phyloP scores from a whole-genome alignment of 2,329 filamentous ascomycete genomes.

The Clonostachys sp. region DNA sequence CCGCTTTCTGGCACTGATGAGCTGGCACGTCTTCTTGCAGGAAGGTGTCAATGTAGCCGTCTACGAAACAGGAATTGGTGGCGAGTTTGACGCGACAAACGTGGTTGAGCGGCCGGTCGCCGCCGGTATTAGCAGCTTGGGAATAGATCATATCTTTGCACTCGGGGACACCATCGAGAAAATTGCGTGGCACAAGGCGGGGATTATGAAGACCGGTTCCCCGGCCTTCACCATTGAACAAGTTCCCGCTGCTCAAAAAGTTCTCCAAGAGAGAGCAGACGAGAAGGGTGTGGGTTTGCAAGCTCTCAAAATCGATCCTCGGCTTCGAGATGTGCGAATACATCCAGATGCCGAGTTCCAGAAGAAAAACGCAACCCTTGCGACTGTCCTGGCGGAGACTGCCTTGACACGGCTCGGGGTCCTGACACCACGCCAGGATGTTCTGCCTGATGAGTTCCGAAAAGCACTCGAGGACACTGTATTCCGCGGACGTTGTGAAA shows the following conservation, averaged over 20 bases:
- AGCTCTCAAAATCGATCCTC: slow-evolving; percentile 38
- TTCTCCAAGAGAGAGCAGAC: slow-evolving; percentile 42
- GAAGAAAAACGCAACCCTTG: slow-evolving; percentile 51
- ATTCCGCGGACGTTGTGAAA: slow-evolving; percentile 75
- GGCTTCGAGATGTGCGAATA: slow-evolving; percentile 40
- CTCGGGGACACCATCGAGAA: slow-evolving; percentile 59
- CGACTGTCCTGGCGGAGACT: slow-evolving; percentile 45
- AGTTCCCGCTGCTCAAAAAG: slow-evolving; percentile 33
- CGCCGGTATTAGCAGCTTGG: slow-evolving; percentile 60
- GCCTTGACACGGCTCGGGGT: slow-evolving; percentile 40
- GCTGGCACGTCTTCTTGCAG: slow-evolving; percentile 60
- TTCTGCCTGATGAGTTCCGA: slow-evolving; percentile 60
- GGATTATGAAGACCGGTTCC: slow-evolving; percentile 59
- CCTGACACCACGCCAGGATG: slow-evolving; percentile 11
- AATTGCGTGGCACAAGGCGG: slow-evolving; percentile 73
- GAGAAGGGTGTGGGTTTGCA: slow-evolving; percentile 45
- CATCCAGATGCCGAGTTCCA: slow-evolving; percentile 52
- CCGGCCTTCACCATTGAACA: slow-evolving; percentile 56
- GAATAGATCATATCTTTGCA: slow-evolving; percentile 62
- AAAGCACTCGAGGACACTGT: slow-evolving; percentile 70
- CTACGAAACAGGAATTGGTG: slow-evolving; percentile 64
- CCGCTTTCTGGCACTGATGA: slow-evolving; percentile 60
- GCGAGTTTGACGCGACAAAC: slow-evolving; percentile 67
- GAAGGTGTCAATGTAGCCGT: slow-evolving; percentile 60
- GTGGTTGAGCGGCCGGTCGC: slow-evolving; percentile 53